Percentiles rank a stretch among this genome's conserved stretches.
Conservation (phyloP, 2,329 filamentous ascomycete genomes). For the Ophidiomyces ophidiicola region DNA sequence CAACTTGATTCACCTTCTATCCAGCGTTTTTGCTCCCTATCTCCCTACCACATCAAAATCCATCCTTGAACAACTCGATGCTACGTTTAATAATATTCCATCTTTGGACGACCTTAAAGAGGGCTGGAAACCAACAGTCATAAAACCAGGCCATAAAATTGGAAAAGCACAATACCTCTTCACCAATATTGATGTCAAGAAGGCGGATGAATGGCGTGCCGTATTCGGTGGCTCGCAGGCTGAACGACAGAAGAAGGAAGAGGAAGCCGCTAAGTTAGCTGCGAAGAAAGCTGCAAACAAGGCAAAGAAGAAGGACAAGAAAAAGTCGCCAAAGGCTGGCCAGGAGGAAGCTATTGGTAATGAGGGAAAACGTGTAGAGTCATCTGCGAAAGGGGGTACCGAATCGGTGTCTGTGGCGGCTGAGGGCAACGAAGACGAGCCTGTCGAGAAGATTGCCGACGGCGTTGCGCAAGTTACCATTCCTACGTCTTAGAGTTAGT, state of each 20-base stretch:
- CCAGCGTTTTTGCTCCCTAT: conserved; percentile 67
- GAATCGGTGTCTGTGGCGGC: conserved; percentile 19
- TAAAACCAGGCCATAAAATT: conserved; percentile 66
- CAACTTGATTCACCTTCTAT: conserved; percentile 72
- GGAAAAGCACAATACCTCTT: conserved; percentile 72
- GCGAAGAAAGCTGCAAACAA: conserved; percentile 31
- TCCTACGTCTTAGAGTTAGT: conserved; percentile 25
- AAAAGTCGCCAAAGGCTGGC: conserved; percentile 17
- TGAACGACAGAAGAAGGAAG: conserved; percentile 58
- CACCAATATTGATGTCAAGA: conserved; percentile 67
- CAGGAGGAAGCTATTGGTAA: conserved; percentile 11
- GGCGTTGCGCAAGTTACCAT: conserved; percentile 33
- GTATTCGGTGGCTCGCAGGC: conserved; percentile 57
- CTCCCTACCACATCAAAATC: conserved; percentile 66
- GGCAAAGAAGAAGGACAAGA: conserved; percentile 25
- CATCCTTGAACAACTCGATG: conserved; percentile 66
- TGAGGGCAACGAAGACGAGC: conserved; percentile 23
- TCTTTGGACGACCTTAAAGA: conserved; percentile 37
- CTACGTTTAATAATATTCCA: conserved; percentile 49
- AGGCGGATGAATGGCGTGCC: conserved; percentile 71
- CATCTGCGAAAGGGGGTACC: conserved; percentile 26
- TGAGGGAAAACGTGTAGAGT: conserved; percentile 21
- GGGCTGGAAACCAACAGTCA: conserved; percentile 47
- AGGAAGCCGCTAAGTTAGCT: conserved; percentile 44
- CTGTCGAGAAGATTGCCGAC: conserved; percentile 31